Base-by-base conservation (phyloP, 2,329 filamentous ascomycete species). In the Aureobasidium uvarum region DNA sequence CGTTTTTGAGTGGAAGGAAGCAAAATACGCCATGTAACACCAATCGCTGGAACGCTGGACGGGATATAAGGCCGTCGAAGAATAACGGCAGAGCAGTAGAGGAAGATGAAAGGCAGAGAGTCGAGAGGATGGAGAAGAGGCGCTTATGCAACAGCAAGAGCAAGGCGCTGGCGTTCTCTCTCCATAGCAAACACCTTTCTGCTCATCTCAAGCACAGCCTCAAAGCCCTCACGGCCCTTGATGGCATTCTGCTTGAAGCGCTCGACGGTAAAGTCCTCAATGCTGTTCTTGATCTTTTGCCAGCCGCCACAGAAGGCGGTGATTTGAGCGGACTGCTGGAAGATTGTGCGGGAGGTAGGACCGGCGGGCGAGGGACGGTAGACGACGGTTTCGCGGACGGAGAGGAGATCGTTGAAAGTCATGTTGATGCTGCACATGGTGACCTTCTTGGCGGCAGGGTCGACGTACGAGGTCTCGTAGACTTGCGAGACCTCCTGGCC, bases 401-500 rank as follows among this genome's bases (percentile, higher is more conserved):
- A 92, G 75, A 98, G 83, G 63, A 99, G 85, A 74, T 98, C 96
- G 69, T 87, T 89, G 85, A 87, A 95, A 8, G 95, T 98, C 75
- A 99, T 83, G 80, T 99, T 99, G 76, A 92, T 91, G 70, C 91
- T 95, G 77, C 93, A 92, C 90, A 99, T 96, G 68, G 93, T 98
- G 74, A 99, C 91, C 69, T 91, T 96, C 79, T 93, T 92, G 68
- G 83, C 82, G 48, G 78, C 74, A 0, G 91, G 91, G 78, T 98
- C 92, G 74, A 99, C 94, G 77, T 98, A 98, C 66, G 91, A 96
- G 51, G 93, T 90, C 81, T 99, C 95, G 78, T 94, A 96, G 70
- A 98, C 92, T 77, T 94, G 90, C 69, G 89, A 94, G 67, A 89
- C 90, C 68, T 95, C 89, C 70, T 86, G 84, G 72, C 87, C 86